Conservation (phyloP, 495 filamentous ascomycete species). For the Podospora didyma region DNA sequence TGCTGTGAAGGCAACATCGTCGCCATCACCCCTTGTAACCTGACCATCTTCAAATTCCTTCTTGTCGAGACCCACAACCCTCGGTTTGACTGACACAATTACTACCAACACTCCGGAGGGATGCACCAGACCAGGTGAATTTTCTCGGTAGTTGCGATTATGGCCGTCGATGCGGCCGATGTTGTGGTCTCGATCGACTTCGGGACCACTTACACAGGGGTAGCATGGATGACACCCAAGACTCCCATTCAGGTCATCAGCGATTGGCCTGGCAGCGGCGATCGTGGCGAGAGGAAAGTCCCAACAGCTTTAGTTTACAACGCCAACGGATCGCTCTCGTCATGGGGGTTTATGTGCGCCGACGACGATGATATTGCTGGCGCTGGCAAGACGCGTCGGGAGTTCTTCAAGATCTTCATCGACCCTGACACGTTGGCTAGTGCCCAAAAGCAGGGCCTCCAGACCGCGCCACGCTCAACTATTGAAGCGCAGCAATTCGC, state of each 20-base stretch:
- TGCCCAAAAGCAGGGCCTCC: slow-evolving; percentile 33
- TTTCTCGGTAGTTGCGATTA: background rate
- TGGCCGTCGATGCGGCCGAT: slow-evolving; percentile 34
- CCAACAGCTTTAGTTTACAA: slow-evolving; percentile 54
- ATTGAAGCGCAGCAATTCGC: slow-evolving; percentile 52
- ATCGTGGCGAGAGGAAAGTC: slow-evolving; percentile 54
- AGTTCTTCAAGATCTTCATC: slow-evolving; percentile 62
- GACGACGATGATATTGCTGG: slow-evolving; percentile 28
- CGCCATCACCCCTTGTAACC: no score
- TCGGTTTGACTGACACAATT: no score
- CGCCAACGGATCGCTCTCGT: slow-evolving; percentile 32
- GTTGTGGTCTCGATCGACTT: slow-evolving; percentile 58
- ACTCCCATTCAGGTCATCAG: slow-evolving; percentile 53
- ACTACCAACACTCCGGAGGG: no score
- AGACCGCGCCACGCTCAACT: slow-evolving; percentile 25
- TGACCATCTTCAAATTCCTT: background rate
- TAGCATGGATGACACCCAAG: slow-evolving; percentile 48
- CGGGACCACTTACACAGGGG: slow-evolving; percentile 60
- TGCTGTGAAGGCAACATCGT: no score
- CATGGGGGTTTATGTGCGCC: slow-evolving; percentile 58
- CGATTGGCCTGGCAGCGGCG: slow-evolving; percentile 55
- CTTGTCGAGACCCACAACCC: background rate
- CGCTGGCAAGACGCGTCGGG: slow-evolving; percentile 30
- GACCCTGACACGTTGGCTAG: slow-evolving; percentile 35
- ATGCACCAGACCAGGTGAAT: no score